phyloP scores from a whole-genome alignment of 352 stramenopile species.

The Phytophthora fragariae region DNA sequence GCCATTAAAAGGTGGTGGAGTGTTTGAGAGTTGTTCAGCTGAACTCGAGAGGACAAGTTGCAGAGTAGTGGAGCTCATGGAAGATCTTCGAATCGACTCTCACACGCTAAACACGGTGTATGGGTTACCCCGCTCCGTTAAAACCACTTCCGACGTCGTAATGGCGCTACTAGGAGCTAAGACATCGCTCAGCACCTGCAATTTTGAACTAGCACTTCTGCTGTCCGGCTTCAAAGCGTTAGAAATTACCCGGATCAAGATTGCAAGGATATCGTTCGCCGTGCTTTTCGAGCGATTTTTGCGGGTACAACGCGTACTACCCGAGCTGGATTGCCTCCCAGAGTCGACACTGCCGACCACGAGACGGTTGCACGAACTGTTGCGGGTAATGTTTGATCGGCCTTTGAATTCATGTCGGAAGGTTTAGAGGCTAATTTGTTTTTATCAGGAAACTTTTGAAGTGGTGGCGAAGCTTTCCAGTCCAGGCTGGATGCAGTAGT shows the following conservation, averaged over 20 bases:
- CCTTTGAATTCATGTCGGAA: not conserved
- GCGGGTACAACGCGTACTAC: constrained; percentile 44
- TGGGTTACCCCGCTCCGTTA: constrained; percentile 10
- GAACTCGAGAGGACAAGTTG: constrained; percentile 17
- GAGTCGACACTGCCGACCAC: constrained; percentile 36
- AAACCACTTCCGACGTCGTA: constrained; percentile 16
- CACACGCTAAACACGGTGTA: constrained; percentile 20
- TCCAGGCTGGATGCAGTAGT: constrained; percentile 50
- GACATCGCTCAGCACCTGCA: constrained; percentile 38
- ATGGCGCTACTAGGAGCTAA: constrained; percentile 39
- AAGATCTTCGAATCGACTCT: constrained; percentile 12
- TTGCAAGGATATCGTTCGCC: constrained; percentile 31
- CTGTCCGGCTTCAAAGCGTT: constrained; percentile 48
- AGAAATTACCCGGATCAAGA: constrained; percentile 19
- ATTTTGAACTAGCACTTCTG: constrained; percentile 62
- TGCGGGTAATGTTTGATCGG: constrained; percentile 22
- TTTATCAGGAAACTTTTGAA: constrained; percentile 41
- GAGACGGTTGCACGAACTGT: constrained; percentile 24
- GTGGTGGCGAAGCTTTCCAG: constrained; percentile 38
- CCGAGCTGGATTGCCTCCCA: constrained; percentile 60
- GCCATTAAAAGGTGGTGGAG: not conserved
- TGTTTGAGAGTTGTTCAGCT: constrained; percentile 11
- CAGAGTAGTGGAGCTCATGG: constrained; percentile 35
- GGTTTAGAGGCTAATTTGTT: not conserved
- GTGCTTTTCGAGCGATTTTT: constrained; percentile 33